A percentile compares a stretch with the other conserved stretches of the same genome.
These are phyloP conservation scores for Pouteria glomerata DNA, from an alignment of 148 eudicot genomes.

Conservation along the genomic window DNA sequence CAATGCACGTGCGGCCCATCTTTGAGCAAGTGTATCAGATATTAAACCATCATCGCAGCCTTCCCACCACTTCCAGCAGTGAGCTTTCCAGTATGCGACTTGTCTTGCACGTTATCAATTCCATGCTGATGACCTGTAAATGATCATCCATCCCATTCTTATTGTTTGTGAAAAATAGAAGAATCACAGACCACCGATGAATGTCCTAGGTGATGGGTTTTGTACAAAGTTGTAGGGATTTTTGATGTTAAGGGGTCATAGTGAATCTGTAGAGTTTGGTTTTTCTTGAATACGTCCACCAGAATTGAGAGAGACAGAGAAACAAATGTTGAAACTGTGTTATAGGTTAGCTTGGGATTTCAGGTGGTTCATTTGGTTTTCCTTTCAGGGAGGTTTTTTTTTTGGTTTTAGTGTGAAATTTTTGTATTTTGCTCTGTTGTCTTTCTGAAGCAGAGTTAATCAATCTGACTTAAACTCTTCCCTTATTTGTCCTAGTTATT, in stretches of 20 bases:
- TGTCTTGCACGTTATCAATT: slow-evolving; percentile 73
- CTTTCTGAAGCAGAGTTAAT: too few species aligned
- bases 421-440: not conserved
- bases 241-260: not conserved
- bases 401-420: not conserved
- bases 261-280: slow-evolving; percentile 7
- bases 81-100: slow-evolving; percentile 66
- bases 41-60: slow-evolving; percentile 64
- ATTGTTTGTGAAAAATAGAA: not conserved
- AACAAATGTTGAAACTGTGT: slow-evolving; percentile 6
- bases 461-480: too few species aligned
- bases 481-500: too few species aligned
- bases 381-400: not conserved
- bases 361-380: not conserved
- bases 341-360: not conserved
- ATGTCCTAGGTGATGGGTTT: not conserved
- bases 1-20: slow-evolving; percentile 72
- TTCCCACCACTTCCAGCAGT: slow-evolving; percentile 39
- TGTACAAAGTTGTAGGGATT: slow-evolving; percentile 26
- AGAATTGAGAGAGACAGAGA: not conserved
- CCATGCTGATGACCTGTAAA: slow-evolving; percentile 72
- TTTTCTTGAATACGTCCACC: not conserved
- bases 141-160: slow-evolving; percentile 22
- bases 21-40: slow-evolving; percentile 95
- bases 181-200: not conserved